Evolutionary conservation across 2,329 filamentous ascomycete genomes (phyloP).

Genomic region (Davidsoniella neocaledoniae): DNA sequence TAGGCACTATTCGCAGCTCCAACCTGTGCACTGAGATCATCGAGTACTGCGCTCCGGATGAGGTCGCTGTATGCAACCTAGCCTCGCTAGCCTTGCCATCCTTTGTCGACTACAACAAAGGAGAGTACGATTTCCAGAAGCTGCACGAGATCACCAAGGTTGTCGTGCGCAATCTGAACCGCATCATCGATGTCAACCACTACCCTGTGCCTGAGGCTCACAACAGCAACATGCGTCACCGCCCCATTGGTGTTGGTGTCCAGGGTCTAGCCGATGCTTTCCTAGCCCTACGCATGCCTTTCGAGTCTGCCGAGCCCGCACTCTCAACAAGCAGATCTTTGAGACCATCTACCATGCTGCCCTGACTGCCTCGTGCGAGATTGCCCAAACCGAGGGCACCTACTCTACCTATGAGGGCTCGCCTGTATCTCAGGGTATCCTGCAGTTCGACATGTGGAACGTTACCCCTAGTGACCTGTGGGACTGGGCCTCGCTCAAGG

Average conservation of each 20-base stretch:
- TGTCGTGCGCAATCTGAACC: conserved; percentile 79
- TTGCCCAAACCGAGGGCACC: conserved; percentile 67
- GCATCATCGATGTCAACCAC: conserved; percentile 95
- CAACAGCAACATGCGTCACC: conserved; percentile 94
- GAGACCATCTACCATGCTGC: conserved; percentile 98
- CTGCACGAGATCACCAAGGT: conserved; percentile 88
- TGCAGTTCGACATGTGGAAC: conserved; percentile 98
- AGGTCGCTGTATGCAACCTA: conserved; percentile 97
- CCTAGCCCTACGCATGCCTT: conserved; percentile 88
- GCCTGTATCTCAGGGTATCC: conserved; percentile 82
- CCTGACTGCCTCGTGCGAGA: conserved; percentile 70
- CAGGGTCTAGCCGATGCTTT: conserved; percentile 97
- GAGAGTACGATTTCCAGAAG: conserved; percentile 88
- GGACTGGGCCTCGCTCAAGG: conserved; percentile 87
- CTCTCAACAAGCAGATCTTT: conserved; percentile 96
- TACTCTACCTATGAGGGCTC: conserved; percentile 89
- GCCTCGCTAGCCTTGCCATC: conserved; percentile 85
- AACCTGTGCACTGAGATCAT: conserved; percentile 98
- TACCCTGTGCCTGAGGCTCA: conserved; percentile 90
- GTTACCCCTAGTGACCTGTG: conserved; percentile 86
- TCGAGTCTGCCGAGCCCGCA: conserved; percentile 88
- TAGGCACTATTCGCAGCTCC: conserved; percentile 94
- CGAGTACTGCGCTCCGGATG: conserved; percentile 91
- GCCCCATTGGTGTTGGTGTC: conserved; percentile 90
- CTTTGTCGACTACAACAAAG: conserved; percentile 72